A percentile compares a stretch with the other conserved stretches of the same genome.
phyloP scores from a whole-genome alignment of 148 eudicot genomes.

The Rhododendron ovatum region DNA sequence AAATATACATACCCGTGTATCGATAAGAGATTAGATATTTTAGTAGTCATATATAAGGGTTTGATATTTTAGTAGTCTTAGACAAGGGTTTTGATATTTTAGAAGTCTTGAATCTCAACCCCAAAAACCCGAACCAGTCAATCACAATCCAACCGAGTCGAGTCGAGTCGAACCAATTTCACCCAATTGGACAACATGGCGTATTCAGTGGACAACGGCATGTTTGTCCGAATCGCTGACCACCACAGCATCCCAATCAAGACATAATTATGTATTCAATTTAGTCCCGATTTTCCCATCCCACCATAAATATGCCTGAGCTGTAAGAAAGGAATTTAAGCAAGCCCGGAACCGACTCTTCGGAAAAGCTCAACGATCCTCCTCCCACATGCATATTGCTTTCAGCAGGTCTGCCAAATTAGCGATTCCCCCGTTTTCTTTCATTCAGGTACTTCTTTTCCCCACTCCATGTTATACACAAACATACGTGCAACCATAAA shows the following conservation, averaged over 20 bases:
- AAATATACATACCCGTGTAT: too few relatives aligned
- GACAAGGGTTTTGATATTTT: too few relatives aligned
- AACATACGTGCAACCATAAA: not conserved
- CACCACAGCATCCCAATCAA: not conserved
- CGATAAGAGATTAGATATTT: too few relatives aligned
- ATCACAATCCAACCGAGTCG: too few relatives aligned
- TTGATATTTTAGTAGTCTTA: too few relatives aligned
- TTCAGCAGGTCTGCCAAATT: not conserved
- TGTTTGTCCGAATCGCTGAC: not conserved
- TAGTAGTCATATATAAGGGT: too few relatives aligned
- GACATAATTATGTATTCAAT: not conserved
- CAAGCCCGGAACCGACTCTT: not conserved
- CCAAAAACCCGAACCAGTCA: not conserved
- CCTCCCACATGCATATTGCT: not conserved
- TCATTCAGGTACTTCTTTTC: not conserved
- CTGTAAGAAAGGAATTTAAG: not conserved
- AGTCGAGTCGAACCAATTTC: not conserved
- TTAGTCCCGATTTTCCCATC: too few relatives aligned
- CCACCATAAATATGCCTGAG: not conserved
- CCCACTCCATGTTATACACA: too few relatives aligned
- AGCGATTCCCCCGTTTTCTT: not conserved
- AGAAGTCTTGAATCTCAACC: not conserved
- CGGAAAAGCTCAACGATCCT: not conserved
- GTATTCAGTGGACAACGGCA: too few relatives aligned
- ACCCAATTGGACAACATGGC: not conserved